Conservation (phyloP, 2,329 filamentous ascomycete genomes). For the Colletotrichum tamarilloi region DNA sequence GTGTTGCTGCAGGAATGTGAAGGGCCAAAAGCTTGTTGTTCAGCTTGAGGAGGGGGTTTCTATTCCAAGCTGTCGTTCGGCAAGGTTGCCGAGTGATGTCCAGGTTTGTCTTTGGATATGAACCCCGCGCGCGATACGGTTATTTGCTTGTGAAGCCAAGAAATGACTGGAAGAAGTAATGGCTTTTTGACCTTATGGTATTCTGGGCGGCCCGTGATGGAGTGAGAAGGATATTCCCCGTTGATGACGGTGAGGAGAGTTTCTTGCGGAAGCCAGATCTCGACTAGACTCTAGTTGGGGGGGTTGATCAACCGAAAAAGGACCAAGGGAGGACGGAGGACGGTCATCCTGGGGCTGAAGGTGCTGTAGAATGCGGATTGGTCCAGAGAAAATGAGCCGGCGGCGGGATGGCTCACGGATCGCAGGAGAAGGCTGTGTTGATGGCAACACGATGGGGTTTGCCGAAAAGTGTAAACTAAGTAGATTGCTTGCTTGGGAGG, state of each 20-base stretch:
- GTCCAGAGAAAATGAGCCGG: background rate
- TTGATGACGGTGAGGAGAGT: background rate
- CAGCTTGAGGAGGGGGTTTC: background rate
- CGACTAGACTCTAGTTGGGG: background rate
- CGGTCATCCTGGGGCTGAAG: constrained; percentile 6
- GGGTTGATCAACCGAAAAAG: background rate
- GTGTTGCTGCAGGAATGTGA: background rate
- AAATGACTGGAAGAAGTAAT: background rate
- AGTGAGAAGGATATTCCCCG: background rate
- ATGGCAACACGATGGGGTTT: background rate
- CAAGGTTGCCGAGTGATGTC: background rate
- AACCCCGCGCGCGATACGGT: background rate
- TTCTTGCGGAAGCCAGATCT: background rate
- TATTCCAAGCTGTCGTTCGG: no score
- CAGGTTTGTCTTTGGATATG: background rate
- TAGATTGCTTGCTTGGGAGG: background rate
- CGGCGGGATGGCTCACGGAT: background rate
- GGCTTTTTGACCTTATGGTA: background rate
- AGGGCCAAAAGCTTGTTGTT: background rate
- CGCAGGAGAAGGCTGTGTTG: background rate
- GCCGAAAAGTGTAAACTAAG: background rate
- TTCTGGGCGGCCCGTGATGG: background rate
- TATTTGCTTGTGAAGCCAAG: background rate
- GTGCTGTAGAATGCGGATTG: background rate
- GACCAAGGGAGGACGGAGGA: background rate